A percentile compares a stretch with the other conserved stretches of the same genome.
Evolutionary conservation across 805 yeast species (phyloP).

Genomic region (Yamadazyma insecticola): DNA sequence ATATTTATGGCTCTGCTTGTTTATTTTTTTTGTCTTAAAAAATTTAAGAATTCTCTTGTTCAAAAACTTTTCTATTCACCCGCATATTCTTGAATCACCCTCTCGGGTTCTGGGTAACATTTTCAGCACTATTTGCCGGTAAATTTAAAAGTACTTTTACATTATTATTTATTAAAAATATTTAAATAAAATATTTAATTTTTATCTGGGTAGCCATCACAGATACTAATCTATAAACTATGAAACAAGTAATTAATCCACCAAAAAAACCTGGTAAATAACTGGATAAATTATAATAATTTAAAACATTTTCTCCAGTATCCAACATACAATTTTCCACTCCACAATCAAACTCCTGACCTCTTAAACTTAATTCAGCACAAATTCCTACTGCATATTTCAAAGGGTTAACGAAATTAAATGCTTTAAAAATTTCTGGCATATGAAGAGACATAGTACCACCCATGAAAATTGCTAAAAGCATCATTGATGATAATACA

Average conservation of each 20-base stretch:
- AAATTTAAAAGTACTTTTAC: not conserved
- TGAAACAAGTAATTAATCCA: conserved; percentile 31
- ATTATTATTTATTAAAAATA: not conserved
- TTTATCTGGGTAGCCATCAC: conserved; percentile 19
- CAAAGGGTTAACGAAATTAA: conserved; percentile 75
- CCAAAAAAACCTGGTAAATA: conserved; percentile 26
- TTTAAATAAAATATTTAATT: conserved; percentile 19
- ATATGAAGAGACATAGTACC: conserved; percentile 79
- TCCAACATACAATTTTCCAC: conserved; percentile 15
- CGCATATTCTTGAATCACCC: too few relatives aligned
- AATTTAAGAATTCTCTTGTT: too few relatives aligned
- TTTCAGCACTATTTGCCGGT: not conserved
- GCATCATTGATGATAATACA: conserved; percentile 58
- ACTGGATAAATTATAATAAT: conserved; percentile 24
- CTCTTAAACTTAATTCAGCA: conserved; percentile 54
- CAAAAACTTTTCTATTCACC: too few relatives aligned
- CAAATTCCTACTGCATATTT: conserved; percentile 63
- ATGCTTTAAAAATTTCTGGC: conserved; percentile 61
- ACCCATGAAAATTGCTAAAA: conserved; percentile 77
- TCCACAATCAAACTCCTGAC: conserved; percentile 47
- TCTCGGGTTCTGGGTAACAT: not conserved
- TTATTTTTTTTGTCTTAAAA: too few relatives aligned
- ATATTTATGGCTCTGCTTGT: too few relatives aligned
- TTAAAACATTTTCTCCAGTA: conserved; percentile 30
- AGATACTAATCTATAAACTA: conserved; percentile 30